Percentiles rank a stretch among this genome's conserved stretches.
phyloP scores from a whole-genome alignment of 768 basidiomycete species.

The Macrocybe gigantea region DNA sequence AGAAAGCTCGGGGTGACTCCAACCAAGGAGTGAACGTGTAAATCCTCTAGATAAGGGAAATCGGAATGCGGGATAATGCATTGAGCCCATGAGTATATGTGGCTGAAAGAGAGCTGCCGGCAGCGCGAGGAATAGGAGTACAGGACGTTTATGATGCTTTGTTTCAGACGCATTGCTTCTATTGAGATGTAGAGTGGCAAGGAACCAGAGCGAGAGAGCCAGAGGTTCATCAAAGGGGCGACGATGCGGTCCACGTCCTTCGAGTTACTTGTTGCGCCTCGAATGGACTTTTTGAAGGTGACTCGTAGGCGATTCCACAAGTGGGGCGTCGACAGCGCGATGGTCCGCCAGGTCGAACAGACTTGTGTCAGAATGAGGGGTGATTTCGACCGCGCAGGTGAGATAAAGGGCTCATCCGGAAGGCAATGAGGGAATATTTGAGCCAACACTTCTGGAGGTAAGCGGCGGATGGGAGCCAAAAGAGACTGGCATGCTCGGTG shows the following conservation, averaged over 20 bases:
- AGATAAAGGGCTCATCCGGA: not conserved
- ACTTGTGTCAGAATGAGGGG: conserved; percentile 4
- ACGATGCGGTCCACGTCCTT: not conserved
- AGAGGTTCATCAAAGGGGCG: not conserved
- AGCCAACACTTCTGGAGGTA: conserved; percentile 2
- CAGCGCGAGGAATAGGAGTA: conserved; percentile 1
- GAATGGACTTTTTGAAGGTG: not conserved
- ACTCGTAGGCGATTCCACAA: conserved; percentile 4
- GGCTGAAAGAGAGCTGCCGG: conserved; percentile 1
- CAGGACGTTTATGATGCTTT: not conserved
- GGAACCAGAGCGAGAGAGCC: conserved; percentile 5
- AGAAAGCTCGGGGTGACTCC: not conserved
- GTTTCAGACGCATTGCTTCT: not conserved
- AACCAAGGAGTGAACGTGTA: not conserved
- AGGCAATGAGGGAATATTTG: conserved; percentile 2
- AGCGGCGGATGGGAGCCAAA: conserved; percentile 4
- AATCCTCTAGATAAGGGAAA: conserved; percentile 1
- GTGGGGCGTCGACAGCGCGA: conserved; percentile 5
- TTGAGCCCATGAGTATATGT: not conserved
- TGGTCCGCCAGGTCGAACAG: conserved; percentile 3
- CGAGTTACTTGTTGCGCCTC: not conserved
- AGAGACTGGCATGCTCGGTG: conserved; percentile 3
- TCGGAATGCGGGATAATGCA: not conserved
- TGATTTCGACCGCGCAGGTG: not conserved
- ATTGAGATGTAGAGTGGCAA: conserved; percentile 6